These are phyloP conservation scores for Gynostemma pentaphyllum DNA, from an alignment of 306 rosid genomes.

Conservation along the genomic window DNA sequence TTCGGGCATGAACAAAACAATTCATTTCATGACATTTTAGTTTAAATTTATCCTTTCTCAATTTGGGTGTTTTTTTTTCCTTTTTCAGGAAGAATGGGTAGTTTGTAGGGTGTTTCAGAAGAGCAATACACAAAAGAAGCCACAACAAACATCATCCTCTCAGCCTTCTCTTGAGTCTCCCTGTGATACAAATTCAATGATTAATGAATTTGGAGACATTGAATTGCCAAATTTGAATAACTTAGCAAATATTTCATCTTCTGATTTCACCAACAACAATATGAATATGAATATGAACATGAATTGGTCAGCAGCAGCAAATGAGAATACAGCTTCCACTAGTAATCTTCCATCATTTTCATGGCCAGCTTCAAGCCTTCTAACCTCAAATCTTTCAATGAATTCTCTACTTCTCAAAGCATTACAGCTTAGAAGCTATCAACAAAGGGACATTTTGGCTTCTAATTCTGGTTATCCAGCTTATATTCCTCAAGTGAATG, in stretches of 20 bases:
- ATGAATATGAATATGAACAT: slow-evolving; percentile 38
- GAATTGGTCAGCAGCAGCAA: slow-evolving; percentile 27
- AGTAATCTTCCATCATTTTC: slow-evolving; percentile 31
- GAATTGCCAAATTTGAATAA: slow-evolving; percentile 43
- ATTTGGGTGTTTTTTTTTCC: neutral
- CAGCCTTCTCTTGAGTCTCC: slow-evolving; percentile 53
- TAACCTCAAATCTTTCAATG: slow-evolving; percentile 37
- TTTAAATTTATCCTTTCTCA: no score
- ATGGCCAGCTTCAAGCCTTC: slow-evolving; percentile 42
- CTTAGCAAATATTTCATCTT: slow-evolving; percentile 35
- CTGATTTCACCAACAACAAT: slow-evolving; percentile 21
- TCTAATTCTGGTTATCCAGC: slow-evolving; percentile 14
- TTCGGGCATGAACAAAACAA: no score
- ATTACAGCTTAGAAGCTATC: slow-evolving; percentile 59
- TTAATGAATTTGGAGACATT: slow-evolving; percentile 57
- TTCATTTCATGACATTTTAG: no score
- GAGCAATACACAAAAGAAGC: slow-evolving; percentile 38
- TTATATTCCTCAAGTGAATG: slow-evolving; percentile 26
- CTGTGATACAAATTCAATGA: slow-evolving; percentile 51
- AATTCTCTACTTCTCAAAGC: slow-evolving; percentile 86
- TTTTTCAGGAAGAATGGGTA: slow-evolving; percentile 83
- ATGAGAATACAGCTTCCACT: neutral
- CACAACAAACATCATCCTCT: slow-evolving; percentile 44
- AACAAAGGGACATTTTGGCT: slow-evolving; percentile 26
- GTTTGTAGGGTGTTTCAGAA: slow-evolving; percentile 88